These are phyloP conservation scores for Fusarium proliferatum DNA, from an alignment of 2,329 filamentous ascomycete species.

Conservation along the genomic window DNA sequence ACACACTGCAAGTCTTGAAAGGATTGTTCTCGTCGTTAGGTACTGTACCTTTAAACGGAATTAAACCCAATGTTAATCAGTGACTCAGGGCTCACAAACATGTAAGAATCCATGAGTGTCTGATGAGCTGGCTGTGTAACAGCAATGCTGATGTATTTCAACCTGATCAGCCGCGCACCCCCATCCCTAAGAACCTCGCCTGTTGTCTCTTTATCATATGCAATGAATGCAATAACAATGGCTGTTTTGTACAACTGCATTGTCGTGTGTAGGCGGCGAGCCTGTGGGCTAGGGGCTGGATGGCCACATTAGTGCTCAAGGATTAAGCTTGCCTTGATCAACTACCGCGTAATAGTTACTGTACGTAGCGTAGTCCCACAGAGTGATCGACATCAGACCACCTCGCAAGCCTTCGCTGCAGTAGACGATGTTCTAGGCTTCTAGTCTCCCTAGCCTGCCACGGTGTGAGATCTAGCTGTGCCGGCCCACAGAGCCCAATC, in stretches of 20 bases:
- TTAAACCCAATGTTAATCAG: conserved; percentile 2
- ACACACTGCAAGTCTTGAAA: conserved; percentile 8
- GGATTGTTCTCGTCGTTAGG: conserved; percentile 1
- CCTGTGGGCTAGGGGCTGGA: conserved; percentile 12
- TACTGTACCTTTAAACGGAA: not conserved
- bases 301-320: conserved; percentile 20
- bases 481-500: conserved; percentile 14
- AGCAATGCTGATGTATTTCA: conserved; percentile 29
- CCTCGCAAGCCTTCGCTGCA: conserved; percentile 40
- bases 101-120: conserved; percentile 28
- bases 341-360: conserved; percentile 25
- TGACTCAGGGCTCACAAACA: conserved; percentile 10
- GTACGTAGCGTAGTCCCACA: conserved; percentile 31
- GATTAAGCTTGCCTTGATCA: conserved; percentile 9
- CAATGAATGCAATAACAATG: not conserved
- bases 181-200: conserved; percentile 4
- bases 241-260: conserved; percentile 10
- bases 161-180: conserved; percentile 7
- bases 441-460: conserved; percentile 30
- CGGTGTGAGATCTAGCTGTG: conserved; percentile 23
- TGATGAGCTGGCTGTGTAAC: conserved; percentile 46
- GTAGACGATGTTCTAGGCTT: conserved; percentile 39
- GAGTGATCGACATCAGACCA: conserved; percentile 45
- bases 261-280: conserved; percentile 20
- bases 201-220: conserved; percentile 13